Base-by-base conservation (phyloP, 352 stramenopile genomes). In the Globisporangium spiculum region DNA sequence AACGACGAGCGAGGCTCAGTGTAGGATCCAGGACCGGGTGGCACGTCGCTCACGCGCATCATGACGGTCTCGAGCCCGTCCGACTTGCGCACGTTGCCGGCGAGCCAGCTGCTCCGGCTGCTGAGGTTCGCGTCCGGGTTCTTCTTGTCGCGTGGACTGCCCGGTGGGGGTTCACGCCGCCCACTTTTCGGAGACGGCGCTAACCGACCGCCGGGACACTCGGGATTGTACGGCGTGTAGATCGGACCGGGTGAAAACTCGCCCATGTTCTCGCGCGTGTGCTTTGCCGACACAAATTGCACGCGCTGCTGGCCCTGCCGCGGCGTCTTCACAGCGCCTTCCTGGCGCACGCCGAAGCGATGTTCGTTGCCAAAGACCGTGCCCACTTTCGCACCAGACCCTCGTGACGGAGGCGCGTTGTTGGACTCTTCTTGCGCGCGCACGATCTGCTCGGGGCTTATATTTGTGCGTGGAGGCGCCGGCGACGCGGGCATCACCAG, bases 181-280 rank as follows among this genome's bases (percentile, higher is more conserved):
- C 62, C 66, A 2, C 55, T 73, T 22, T 74, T 75, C 2, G 85
- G 77, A 0, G 85, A 88, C 5, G 87, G 85, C 3, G 83, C 87
- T 2, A 94, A 67, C 20, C 85, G 73, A 0, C 85, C 87, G 18
- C 87, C 87, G 10, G 85, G 74, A 14, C 73, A 84, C n/a, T 91
- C 77, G 2, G 87, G 87, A 18, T 91, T 90, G 63, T 83, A 86
- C 48, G 85, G 83, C 22, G 75, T 71, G 72, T 94, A 94, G 71
- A 94, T 94, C 26, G 87, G 87, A 2, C 87, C 87, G 38, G 87
- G 87, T 9, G 87, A 94, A 68, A 93, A 94, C 76, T 93, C 87
- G 74, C 74, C 87, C 85, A 94, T 93, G 63, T 94, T 94, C 59
- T 94, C 87, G 27, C 87, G 85, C 16, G 78, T 89, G 69, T 94